phyloP scores from a whole-genome alignment of 768 basidiomycete genomes.

The Leccinum uliginosum region DNA sequence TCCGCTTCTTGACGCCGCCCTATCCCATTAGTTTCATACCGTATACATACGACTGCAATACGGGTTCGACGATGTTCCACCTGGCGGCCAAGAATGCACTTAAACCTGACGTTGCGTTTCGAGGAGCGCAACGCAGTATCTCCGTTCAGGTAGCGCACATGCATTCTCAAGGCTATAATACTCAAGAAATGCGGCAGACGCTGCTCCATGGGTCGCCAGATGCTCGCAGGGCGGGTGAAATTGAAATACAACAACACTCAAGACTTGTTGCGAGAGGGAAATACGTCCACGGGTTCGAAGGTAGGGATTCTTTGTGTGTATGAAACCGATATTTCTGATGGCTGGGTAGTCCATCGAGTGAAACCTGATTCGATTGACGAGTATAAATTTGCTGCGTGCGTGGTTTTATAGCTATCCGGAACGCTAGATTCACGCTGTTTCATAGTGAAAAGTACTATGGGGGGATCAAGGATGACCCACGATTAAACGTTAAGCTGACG shows the following conservation, averaged over 20 bases:
- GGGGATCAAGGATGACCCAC: slow-evolving; percentile 68
- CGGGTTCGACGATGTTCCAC: slow-evolving; percentile 20
- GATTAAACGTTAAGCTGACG: slow-evolving; percentile 79
- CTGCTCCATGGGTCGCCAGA: slow-evolving; percentile 92
- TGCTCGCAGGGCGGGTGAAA: slow-evolving; percentile 78
- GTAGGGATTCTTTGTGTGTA: slow-evolving; percentile 34
- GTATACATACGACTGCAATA: background rate
- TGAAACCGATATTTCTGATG: slow-evolving; percentile 2
- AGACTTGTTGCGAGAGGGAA: slow-evolving; percentile 88
- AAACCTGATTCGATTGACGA: slow-evolving; percentile 75
- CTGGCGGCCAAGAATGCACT: slow-evolving; percentile 14
- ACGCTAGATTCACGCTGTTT: slow-evolving; percentile 6
- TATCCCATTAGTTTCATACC: slow-evolving; percentile 5
- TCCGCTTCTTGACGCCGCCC: slow-evolving; percentile 19
- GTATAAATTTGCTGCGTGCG: slow-evolving; percentile 88
- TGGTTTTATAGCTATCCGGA: slow-evolving; percentile 7
- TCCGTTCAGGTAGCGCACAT: slow-evolving; percentile 55
- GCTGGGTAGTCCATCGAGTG: slow-evolving; percentile 69
- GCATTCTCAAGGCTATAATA: slow-evolving; percentile 21
- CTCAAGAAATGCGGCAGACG: slow-evolving; percentile 46
- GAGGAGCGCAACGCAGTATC: slow-evolving; percentile 42
- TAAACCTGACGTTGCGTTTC: slow-evolving; percentile 13
- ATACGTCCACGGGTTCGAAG: slow-evolving; percentile 87
- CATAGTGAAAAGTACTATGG: slow-evolving; percentile 79
- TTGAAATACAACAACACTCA: slow-evolving; percentile 78